A percentile compares a stretch with the other conserved stretches of the same genome.
phyloP scores from a whole-genome alignment of 2,329 filamentous ascomycete genomes.

The Claviceps arundinis region DNA sequence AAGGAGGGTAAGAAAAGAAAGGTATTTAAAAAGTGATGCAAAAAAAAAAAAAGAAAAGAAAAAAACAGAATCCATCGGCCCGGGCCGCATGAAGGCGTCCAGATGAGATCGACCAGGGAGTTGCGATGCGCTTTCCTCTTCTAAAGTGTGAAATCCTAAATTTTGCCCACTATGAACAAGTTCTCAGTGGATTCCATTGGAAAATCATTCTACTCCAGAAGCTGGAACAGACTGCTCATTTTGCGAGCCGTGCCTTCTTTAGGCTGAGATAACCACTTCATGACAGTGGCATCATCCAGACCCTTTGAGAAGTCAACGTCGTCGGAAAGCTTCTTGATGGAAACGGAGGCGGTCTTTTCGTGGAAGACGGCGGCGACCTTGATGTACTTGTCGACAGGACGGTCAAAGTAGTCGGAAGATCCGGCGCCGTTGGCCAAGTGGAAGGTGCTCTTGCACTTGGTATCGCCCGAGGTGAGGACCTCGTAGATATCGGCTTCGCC shows the following conservation, averaged over 20 bases:
- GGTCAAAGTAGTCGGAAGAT: conserved; percentile 57
- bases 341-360: conserved; percentile 33
- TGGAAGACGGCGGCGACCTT: conserved; percentile 54
- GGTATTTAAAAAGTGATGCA: background rate
- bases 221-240: conserved; percentile 14
- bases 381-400: conserved; percentile 45
- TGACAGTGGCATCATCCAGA: conserved; percentile 25
- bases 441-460: conserved; percentile 56
- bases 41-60: background rate
- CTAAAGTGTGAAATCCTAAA: no score
- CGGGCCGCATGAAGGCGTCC: background rate
- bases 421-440: conserved; percentile 51
- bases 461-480: conserved; percentile 51
- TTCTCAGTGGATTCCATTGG: no score
- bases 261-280: conserved; percentile 18
- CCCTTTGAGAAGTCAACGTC: conserved; percentile 26
- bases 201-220: background rate
- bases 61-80: background rate
- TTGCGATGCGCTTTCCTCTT: background rate
- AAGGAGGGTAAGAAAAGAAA: background rate
- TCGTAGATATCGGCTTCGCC: conserved; percentile 69
- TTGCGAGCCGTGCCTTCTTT: conserved; percentile 1
- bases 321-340: conserved; percentile 40
- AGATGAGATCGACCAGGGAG: background rate
- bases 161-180: no score